Percentiles rank a stretch among this genome's conserved stretches.
Conservation (phyloP, 2,329 filamentous ascomycete species). For the Colletotrichum musae region DNA sequence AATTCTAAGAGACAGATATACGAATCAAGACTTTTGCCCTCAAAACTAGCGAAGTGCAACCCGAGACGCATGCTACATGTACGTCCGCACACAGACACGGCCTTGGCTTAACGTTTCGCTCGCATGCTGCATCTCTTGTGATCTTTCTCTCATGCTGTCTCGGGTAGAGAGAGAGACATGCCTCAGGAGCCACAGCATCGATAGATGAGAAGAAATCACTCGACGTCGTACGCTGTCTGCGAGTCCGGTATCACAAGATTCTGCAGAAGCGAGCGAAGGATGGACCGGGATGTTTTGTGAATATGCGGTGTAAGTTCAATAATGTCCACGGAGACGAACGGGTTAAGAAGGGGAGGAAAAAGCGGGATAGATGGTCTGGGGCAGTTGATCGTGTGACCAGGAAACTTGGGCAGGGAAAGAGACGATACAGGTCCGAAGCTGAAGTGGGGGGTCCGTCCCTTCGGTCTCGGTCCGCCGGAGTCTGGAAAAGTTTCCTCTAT, state of each 20-base stretch:
- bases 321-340: neutral
- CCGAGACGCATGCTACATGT: neutral
- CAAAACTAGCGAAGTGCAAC: neutral
- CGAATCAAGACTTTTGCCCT: neutral
- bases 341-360: too few relatives aligned
- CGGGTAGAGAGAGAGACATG: neutral
- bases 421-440: too few relatives aligned
- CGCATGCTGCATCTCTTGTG: neutral
- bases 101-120: neutral
- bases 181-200: neutral
- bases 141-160: neutral
- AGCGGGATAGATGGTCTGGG: too few relatives aligned
- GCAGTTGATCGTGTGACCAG: too few relatives aligned
- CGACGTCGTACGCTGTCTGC: neutral
- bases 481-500: too few relatives aligned
- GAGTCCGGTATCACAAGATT: neutral
- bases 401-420: too few relatives aligned
- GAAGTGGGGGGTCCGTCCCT: too few relatives aligned
- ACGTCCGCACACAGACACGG: neutral
- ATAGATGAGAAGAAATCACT: neutral
- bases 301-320: neutral
- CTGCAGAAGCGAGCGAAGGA: neutral
- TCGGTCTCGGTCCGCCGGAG: too few relatives aligned
- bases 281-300: neutral
- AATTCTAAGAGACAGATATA: neutral